phyloP scores from a whole-genome alignment of 1,139 yeast species.

The Ashbya aceris region DNA sequence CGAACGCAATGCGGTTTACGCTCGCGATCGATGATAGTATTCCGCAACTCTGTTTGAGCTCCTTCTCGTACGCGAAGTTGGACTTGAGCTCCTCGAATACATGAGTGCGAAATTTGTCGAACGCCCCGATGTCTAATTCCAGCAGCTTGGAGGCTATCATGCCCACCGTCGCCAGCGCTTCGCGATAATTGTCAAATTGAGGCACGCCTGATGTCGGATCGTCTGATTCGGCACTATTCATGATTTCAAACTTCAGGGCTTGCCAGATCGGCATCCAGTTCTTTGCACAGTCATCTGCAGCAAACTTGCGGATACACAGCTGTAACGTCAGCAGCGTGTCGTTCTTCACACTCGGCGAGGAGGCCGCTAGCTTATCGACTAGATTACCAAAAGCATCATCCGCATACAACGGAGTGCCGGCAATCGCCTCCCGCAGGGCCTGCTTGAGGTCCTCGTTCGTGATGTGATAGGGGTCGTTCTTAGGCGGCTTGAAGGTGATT shows the following conservation, averaged over 20 bases:
- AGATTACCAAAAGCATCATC: conserved; percentile 68
- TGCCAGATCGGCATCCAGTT: conserved; percentile 79
- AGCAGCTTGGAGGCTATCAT: conserved; percentile 34
- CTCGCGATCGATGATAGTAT: conserved; percentile 50
- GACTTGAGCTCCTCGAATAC: conserved; percentile 50
- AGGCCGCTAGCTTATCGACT: conserved; percentile 75
- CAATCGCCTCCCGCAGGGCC: conserved; percentile 47
- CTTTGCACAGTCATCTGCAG: conserved; percentile 37
- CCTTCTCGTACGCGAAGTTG: conserved; percentile 45
- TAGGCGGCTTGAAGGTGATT: conserved; percentile 88
- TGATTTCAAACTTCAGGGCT: conserved; percentile 75
- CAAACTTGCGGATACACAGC: conserved; percentile 47
- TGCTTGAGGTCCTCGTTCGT: conserved; percentile 62
- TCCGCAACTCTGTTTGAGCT: conserved; percentile 49
- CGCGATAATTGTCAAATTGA: conserved; percentile 32
- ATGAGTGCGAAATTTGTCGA: conserved; percentile 33
- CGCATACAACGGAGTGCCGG: conserved; percentile 58
- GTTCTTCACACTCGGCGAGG: conserved; percentile 65
- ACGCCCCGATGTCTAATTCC: conserved; percentile 23
- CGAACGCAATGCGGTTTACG: conserved; percentile 37
- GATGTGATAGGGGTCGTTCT: conserved; percentile 80
- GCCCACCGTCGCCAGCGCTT: conserved; percentile 43
- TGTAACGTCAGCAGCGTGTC: conserved; percentile 64
- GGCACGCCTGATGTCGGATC: conserved; percentile 19
- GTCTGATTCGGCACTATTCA: conserved; percentile 58